phyloP scores from a whole-genome alignment of 1,139 yeast genomes.

The Debaryomyces singareniensis region DNA sequence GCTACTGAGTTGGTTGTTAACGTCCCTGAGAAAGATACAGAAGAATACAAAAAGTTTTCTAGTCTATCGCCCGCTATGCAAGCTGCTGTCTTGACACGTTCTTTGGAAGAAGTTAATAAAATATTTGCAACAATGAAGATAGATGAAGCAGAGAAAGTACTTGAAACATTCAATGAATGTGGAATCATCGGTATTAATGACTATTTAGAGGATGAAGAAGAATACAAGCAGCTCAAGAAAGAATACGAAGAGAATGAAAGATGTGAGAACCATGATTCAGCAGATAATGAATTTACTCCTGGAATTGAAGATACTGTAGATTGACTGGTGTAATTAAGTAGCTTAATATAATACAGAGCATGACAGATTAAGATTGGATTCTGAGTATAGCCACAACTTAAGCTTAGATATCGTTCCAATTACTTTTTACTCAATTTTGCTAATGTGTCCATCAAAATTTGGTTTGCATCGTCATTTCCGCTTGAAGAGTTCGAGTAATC shows the following conservation, averaged over 20 bases:
- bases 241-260: slow-evolving; percentile 28
- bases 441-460: slow-evolving; percentile 32
- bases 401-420: no score
- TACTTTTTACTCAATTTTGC: slow-evolving; percentile 26
- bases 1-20: slow-evolving; percentile 67
- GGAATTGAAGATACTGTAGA: slow-evolving; percentile 22
- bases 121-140: slow-evolving; percentile 74
- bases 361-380: no score
- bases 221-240: slow-evolving; percentile 57
- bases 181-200: slow-evolving; percentile 82
- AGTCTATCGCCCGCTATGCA: slow-evolving; percentile 61
- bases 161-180: slow-evolving; percentile 71
- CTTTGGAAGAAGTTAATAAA: slow-evolving; percentile 74
- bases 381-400: no score
- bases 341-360: neutral
- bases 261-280: slow-evolving; percentile 3
- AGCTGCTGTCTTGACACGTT: slow-evolving; percentile 64
- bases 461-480: slow-evolving; percentile 6
- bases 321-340: slow-evolving; percentile 9
- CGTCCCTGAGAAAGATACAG: slow-evolving; percentile 55
- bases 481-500: slow-evolving; percentile 8
- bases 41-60: slow-evolving; percentile 49
- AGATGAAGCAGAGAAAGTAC: slow-evolving; percentile 72
- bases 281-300: neutral
- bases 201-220: slow-evolving; percentile 66